Evolutionary conservation across 164 flowering plant genomes (phyloP), one percentile per base, ranked within the genome.

Genomic region (Paratinospora sagittata): DNA sequence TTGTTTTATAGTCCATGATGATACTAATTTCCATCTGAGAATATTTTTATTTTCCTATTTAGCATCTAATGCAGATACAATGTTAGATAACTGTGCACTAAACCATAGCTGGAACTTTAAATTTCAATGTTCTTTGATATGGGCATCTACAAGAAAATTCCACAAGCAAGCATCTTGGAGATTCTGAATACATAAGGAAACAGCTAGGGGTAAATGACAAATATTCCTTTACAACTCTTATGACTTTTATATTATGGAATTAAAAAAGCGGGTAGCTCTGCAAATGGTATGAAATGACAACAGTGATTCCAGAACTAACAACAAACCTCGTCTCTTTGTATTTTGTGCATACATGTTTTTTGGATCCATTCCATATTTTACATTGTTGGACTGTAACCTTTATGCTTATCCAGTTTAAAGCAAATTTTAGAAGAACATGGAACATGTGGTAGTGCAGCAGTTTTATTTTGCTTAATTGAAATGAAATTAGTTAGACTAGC

Each of bases 181-280:
- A 61, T 70, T 70, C 65, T 60, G 23, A 23, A 70, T 16, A 70
- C 52, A 61, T 36, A 61, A 39, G 65, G 43, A 36, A 70, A 37
- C 47, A 19, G 14, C 52, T 61, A 33, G 19, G 16, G 9, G 36
- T 11, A 69, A 58, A 47, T 36, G 63, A 61, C 55, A 26, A 9
- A 39, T 6, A 70, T 70, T 70, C 72, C 49, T 70, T 60, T 58
- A 37, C 21, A 58, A 24, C 33, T 61, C 47, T 19, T 5, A 61
- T 24, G 23, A 19, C 21, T 11, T 21, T n/a, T 37, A n/a, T 37
- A 41, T 19, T 39, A 21, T 66, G 2, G 26, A 66, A 66, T 66
- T 66, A 37, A n/a, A 7, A 66, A 66, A 37, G 14, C 8, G 37
- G 45, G 14, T 39, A 2, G 52, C 23, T 66, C 6, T 37, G 49